phyloP scores from a whole-genome alignment of 768 basidiomycete species.

The Lyophyllum atratum region DNA sequence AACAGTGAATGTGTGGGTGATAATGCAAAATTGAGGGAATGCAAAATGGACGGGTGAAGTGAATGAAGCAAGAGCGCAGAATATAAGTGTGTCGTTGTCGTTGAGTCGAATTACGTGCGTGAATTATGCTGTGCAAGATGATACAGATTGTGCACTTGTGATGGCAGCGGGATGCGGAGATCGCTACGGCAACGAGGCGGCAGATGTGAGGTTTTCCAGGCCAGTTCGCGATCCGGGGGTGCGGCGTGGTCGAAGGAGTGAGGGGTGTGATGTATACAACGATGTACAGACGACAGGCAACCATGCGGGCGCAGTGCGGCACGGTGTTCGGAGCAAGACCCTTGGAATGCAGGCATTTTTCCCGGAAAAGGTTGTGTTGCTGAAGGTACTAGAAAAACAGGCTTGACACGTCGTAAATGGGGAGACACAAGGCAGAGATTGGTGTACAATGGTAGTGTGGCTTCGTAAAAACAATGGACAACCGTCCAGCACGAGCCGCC shows the following conservation, averaged over 20 bases:
- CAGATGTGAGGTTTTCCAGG: not conserved
- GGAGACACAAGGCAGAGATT: slow-evolving; percentile 3
- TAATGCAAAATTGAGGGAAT: slow-evolving; percentile 6
- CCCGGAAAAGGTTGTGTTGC: slow-evolving; percentile 4
- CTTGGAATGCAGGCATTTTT: not conserved
- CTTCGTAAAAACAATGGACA: slow-evolving; percentile 10
- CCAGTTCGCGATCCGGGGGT: not conserved
- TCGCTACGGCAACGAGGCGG: not conserved
- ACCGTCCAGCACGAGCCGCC: slow-evolving; percentile 3
- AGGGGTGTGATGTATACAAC: not conserved
- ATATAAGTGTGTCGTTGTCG: slow-evolving; percentile 1
- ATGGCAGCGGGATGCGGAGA: not conserved
- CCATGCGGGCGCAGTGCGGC: not conserved
- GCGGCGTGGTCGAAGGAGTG: not conserved
- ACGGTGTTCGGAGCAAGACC: not conserved
- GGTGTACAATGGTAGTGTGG: slow-evolving; percentile 16
- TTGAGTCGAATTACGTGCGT: not conserved
- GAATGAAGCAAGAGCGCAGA: slow-evolving; percentile 1
- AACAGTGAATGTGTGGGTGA: too few species aligned
- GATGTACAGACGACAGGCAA: slow-evolving; percentile 4
- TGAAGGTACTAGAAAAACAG: slow-evolving; percentile 9
- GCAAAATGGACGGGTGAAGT: slow-evolving; percentile 10
- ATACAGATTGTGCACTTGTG: slow-evolving; percentile 7
- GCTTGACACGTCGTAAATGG: slow-evolving; percentile 8
- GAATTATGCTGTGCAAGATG: not conserved